Evolutionary conservation across 2,329 filamentous ascomycete genomes (phyloP).

Genomic region (Cladophialophora carrionii): DNA sequence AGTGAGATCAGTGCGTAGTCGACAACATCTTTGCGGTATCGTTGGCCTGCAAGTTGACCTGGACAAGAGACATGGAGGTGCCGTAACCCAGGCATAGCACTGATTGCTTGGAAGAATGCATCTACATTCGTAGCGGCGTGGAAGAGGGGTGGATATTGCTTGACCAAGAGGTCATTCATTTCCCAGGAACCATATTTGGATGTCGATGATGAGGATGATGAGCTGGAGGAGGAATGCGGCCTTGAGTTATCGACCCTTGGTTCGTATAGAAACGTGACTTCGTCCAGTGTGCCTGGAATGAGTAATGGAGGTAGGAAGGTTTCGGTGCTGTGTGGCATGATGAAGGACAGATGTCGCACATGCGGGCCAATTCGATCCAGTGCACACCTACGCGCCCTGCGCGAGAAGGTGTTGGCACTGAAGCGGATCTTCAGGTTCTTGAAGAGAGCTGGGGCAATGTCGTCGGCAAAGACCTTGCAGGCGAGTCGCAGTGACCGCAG

Average conservation of each 20-base stretch:
- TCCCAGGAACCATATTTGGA: conserved; percentile 80
- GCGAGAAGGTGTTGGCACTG: conserved; percentile 71
- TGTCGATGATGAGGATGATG: conserved; percentile 46
- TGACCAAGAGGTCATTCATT: conserved; percentile 77
- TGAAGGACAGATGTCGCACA: conserved; percentile 77
- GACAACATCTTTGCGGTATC: conserved; percentile 75
- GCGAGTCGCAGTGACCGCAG: conserved; percentile 44
- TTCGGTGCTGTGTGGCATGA: conserved; percentile 72
- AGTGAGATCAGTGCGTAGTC: conserved; percentile 89
- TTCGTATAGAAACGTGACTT: conserved; percentile 79
- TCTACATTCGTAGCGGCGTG: conserved; percentile 86
- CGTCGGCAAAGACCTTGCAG: conserved; percentile 43
- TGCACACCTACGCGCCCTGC: conserved; percentile 71
- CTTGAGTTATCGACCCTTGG: conserved; percentile 68
- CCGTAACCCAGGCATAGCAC: conserved; percentile 67
- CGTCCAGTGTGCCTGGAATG: conserved; percentile 73
- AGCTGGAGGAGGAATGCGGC: conserved; percentile 55
- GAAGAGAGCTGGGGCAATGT: conserved; percentile 47
- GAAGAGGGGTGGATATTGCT: conserved; percentile 86
- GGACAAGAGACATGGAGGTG: conserved; percentile 78
- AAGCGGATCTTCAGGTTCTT: conserved; percentile 52
- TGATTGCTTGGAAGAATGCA: conserved; percentile 77
- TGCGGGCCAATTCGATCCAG: conserved; percentile 77
- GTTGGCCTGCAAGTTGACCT: conserved; percentile 68
- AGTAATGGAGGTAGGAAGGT: conserved; percentile 85